These are phyloP conservation scores for Aspergillus pseudoterreus DNA, from an alignment of 2,329 filamentous ascomycete genomes.

Conservation along the genomic window DNA sequence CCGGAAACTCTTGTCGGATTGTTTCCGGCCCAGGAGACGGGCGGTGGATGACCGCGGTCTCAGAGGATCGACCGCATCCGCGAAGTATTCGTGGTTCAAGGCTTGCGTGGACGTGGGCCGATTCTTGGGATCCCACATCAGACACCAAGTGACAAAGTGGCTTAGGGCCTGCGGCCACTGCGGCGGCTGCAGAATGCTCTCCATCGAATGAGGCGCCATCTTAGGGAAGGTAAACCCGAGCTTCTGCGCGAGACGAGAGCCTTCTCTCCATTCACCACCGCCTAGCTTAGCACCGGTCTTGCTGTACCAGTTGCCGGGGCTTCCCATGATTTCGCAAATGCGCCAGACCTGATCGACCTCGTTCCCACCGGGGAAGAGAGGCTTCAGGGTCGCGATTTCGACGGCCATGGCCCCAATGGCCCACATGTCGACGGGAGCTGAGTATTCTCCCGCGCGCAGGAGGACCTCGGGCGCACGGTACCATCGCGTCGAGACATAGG, in stretches of 20 bases:
- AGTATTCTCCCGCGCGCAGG: constrained; percentile 91
- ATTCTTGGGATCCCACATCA: constrained; percentile 96
- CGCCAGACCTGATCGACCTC: constrained; percentile 99
- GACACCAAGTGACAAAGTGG: constrained; percentile 95
- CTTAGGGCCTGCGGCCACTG: constrained; percentile 87
- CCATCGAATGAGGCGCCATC: constrained; percentile 97
- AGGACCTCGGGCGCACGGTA: constrained; percentile 91
- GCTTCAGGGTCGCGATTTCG: constrained; percentile 93
- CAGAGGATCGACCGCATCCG: constrained; percentile 85
- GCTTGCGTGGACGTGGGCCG: constrained; percentile 90
- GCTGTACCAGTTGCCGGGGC: constrained; percentile 96
- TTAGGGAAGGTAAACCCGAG: constrained; percentile 97
- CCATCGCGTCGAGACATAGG: constrained; percentile 97
- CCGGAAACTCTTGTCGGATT: constrained; percentile 73
- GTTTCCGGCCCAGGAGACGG: constrained; percentile 80
- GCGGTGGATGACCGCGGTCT: constrained; percentile 88
- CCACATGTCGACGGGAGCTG: constrained; percentile 97
- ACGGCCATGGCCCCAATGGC: constrained; percentile 98
- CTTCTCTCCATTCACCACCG: constrained; percentile 96
- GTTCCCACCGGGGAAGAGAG: constrained; percentile 93
- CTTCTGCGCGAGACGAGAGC: constrained; percentile 86
- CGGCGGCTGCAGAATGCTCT: constrained; percentile 83
- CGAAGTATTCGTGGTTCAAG: constrained; percentile 92
- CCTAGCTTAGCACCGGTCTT: constrained; percentile 83
- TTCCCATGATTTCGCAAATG: constrained; percentile 98